Evolutionary conservation across 129 eudicot genomes (phyloP).

Genomic region (Escallonia herrerae): DNA sequence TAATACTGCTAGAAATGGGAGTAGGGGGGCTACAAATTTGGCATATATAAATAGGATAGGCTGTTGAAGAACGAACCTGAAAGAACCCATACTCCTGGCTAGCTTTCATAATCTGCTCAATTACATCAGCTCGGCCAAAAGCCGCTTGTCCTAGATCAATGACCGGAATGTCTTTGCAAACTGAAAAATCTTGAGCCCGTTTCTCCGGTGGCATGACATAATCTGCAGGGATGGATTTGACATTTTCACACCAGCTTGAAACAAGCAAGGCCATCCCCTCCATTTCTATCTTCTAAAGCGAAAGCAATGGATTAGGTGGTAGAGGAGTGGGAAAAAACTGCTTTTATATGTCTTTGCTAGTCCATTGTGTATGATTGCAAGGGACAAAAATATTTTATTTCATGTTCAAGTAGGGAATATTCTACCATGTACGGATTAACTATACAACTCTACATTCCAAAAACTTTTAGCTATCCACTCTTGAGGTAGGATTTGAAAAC

Average conservation of each 20-base stretch:
- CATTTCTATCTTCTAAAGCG: not conserved
- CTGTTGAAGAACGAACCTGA: slow-evolving; percentile 31
- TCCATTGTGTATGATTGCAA: too few relatives aligned
- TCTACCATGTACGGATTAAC: not conserved
- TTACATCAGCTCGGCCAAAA: slow-evolving; percentile 7
- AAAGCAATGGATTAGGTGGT: not conserved
- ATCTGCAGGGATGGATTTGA: slow-evolving; percentile 32
- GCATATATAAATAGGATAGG: not conserved
- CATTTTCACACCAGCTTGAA: slow-evolving; percentile 39
- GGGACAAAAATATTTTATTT: too few relatives aligned
- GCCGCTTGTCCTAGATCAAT: slow-evolving; percentile 23
- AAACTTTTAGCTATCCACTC: too few relatives aligned
- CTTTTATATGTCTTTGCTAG: too few relatives aligned
- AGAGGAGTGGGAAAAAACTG: too few relatives aligned
- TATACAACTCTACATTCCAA: too few relatives aligned
- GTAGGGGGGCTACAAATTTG: not conserved
- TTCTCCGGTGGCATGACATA: slow-evolving; percentile 45
- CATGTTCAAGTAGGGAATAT: too few relatives aligned
- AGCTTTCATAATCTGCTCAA: slow-evolving; percentile 34
- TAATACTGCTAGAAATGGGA: not conserved
- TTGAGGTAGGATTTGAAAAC: too few relatives aligned
- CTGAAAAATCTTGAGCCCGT: slow-evolving; percentile 21
- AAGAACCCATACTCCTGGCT: slow-evolving; percentile 39
- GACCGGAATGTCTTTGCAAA: slow-evolving; percentile 39
- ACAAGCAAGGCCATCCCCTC: slow-evolving; percentile 23